phyloP scores from a whole-genome alignment of 331 rosid genomes.

The Phaseolus coccineus region DNA sequence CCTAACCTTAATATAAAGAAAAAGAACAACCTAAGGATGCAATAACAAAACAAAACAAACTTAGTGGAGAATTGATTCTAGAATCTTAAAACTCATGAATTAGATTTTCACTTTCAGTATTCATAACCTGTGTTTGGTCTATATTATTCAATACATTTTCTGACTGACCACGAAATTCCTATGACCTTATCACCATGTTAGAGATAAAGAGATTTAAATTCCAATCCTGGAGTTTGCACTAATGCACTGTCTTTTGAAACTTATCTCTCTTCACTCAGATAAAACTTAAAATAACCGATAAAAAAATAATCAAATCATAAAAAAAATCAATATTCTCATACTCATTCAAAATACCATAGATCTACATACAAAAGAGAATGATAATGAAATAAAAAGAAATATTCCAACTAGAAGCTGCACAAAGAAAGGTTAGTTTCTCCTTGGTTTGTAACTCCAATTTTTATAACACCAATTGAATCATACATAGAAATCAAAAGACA shows the following conservation, averaged over 20 bases:
- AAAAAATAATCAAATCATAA: background rate
- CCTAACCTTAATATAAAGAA: background rate
- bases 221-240: no score
- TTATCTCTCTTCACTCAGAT: conserved; percentile 1
- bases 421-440: background rate
- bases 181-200: no score
- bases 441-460: background rate
- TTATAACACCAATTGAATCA: no score
- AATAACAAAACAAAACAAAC: background rate
- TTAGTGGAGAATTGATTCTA: background rate
- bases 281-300: background rate
- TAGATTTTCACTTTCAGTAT: no score
- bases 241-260: background rate
- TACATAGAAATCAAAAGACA: background rate
- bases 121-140: no score
- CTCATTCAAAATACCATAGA: background rate
- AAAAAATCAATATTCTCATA: background rate
- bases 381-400: background rate
- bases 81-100: background rate
- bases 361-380: background rate
- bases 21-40: background rate
- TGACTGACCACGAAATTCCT: no score
- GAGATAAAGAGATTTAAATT: no score
- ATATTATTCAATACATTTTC: no score
- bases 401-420: background rate